Conservation (phyloP, 2,329 filamentous ascomycete species). For the Aureobasidium sp. region DNA sequence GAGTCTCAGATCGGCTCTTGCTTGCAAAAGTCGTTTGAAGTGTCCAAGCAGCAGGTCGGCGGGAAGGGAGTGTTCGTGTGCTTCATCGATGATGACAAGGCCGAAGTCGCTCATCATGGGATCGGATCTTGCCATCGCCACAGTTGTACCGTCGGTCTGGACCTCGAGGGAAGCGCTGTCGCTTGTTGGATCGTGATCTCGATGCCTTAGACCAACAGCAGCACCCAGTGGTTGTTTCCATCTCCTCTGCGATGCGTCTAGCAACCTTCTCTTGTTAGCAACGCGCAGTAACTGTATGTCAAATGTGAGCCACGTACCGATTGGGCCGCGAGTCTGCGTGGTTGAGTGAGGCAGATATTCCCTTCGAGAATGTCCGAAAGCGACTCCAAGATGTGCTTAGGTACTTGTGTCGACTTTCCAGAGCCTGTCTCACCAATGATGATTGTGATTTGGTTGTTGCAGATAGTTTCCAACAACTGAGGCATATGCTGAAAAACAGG, state of each 20-base stretch:
- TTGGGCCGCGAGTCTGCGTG: no score
- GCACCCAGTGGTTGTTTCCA: neutral
- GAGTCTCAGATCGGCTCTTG: neutral
- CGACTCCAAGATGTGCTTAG: no score
- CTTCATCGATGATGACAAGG: conserved; percentile 3
- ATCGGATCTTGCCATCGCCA: conserved; percentile 8
- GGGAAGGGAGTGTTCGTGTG: neutral
- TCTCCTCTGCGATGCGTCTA: neutral
- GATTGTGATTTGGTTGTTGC: neutral
- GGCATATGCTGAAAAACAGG: no score
- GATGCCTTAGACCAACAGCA: neutral
- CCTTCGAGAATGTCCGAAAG: no score
- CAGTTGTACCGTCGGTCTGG: conserved; percentile 3
- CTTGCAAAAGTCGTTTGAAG: neutral
- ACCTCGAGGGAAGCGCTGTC: conserved; percentile 2
- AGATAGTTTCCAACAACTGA: neutral
- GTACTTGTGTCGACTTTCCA: neutral
- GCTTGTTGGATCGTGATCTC: neutral
- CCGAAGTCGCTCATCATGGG: neutral
- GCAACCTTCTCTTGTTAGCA: no score
- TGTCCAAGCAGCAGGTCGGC: neutral
- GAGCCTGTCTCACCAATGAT: conserved; percentile 4
- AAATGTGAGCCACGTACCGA: no score
- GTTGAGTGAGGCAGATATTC: no score
- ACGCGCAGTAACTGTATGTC: no score